A percentile compares a stretch with the other conserved stretches of the same genome.
phyloP scores from a whole-genome alignment of 768 basidiomycete genomes.

The Phylloporus rhodoxanthus region DNA sequence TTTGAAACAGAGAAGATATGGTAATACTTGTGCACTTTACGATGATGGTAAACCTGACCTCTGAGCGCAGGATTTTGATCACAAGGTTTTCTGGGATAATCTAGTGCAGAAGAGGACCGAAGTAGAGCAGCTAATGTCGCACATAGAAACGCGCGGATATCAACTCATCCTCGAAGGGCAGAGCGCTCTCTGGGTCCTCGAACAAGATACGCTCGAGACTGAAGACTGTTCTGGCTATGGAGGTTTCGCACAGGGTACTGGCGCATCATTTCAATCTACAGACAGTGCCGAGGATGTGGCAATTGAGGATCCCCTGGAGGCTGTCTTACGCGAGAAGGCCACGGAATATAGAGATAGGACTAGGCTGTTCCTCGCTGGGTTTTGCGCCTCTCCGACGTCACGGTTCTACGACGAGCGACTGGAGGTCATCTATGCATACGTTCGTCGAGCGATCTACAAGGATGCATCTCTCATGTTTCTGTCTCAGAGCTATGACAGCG shows the following conservation, averaged over 20 bases:
- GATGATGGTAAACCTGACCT: background rate
- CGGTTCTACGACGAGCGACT: constrained; percentile 31
- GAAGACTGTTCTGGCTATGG: constrained; percentile 20
- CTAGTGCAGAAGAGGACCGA: constrained; percentile 30
- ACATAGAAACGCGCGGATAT: constrained; percentile 32
- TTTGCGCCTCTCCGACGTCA: constrained; percentile 28
- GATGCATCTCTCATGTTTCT: constrained; percentile 35
- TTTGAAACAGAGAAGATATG: constrained; percentile 20
- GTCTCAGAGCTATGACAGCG: constrained; percentile 31
- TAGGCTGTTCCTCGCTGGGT: constrained; percentile 30
- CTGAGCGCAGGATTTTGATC: constrained; percentile 34
- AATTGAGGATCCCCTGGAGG: constrained; percentile 31
- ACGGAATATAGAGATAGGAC: constrained; percentile 30
- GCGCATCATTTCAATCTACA: constrained; percentile 9
- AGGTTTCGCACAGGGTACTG: constrained; percentile 4
- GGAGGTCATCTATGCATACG: constrained; percentile 31
- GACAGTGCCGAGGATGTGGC: background rate
- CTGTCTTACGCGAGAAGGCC: constrained; percentile 31
- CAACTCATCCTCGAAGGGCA: constrained; percentile 31
- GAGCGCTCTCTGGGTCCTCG: constrained; percentile 36
- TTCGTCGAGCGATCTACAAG: constrained; percentile 34
- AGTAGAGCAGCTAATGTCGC: constrained; percentile 26
- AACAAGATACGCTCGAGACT: constrained; percentile 14
- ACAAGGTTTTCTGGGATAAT: constrained; percentile 33
- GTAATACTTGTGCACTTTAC: background rate